Conservation (phyloP, 306 rosid species). For the Glycine latifolia region DNA sequence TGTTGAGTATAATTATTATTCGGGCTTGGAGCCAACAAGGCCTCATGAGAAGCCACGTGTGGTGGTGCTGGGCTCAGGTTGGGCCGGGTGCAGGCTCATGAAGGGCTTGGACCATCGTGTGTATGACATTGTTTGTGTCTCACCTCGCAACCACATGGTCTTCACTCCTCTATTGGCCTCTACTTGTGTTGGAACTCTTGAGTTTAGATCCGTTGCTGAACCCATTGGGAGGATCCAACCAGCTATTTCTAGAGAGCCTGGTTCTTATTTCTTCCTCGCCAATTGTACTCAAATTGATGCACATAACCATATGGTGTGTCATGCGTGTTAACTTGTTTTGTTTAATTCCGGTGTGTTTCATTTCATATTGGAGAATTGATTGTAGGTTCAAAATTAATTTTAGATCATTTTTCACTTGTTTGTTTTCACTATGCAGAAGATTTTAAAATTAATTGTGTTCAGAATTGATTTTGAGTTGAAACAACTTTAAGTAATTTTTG, state of each 20-base stretch:
- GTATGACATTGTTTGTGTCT: conserved; percentile 89
- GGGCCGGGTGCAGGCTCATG: conserved; percentile 92
- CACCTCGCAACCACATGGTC: conserved; percentile 95
- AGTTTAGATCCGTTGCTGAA: conserved; percentile 94
- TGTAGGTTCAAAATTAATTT: too few species aligned
- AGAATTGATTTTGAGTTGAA: too few species aligned
- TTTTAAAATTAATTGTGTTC: too few species aligned
- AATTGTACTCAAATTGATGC: conserved; percentile 66
- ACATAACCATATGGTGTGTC: conserved; percentile 63
- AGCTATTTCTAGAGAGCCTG: conserved; percentile 82
- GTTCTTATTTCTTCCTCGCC: conserved; percentile 92
- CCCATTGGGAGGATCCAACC: conserved; percentile 92
- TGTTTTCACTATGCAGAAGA: too few species aligned
- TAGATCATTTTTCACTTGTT: too few species aligned
- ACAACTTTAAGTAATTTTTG: too few species aligned
- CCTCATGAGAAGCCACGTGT: conserved; percentile 82
- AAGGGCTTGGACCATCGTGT: conserved; percentile 68
- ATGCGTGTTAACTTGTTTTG: too few species aligned
- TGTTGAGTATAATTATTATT: conserved; percentile 3
- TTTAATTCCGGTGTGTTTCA: too few species aligned
- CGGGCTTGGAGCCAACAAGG: conserved; percentile 67
- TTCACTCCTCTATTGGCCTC: conserved; percentile 93
- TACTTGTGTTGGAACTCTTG: conserved; percentile 94
- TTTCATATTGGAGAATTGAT: too few species aligned
- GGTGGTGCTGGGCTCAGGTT: conserved; percentile 86